Percentiles rank a stretch among this genome's conserved stretches.
These are phyloP conservation scores for Earliella scabrosa DNA, from an alignment of 1,284 basidiomycete genomes.

Conservation along the genomic window DNA sequence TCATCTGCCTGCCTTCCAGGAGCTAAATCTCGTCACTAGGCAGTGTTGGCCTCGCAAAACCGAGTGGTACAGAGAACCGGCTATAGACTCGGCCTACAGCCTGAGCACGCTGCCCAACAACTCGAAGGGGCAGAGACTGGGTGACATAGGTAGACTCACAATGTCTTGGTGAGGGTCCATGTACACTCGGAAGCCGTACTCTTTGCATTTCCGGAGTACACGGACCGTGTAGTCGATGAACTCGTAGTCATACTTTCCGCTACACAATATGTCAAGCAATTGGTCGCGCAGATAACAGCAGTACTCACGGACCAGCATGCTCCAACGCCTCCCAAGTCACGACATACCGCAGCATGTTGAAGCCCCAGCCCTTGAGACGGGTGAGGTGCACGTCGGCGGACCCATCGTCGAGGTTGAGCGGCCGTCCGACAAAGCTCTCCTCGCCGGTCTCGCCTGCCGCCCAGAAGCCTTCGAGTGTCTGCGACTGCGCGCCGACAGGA, in stretches of 20 bases:
- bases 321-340: constrained; percentile 96
- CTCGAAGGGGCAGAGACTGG: background rate
- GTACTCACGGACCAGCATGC: constrained; percentile 89
- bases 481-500: constrained; percentile 73
- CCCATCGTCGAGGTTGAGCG: constrained; percentile 84
- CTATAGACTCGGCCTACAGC: too few relatives aligned
- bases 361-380: constrained; percentile 90
- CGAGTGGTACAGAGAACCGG: too few relatives aligned
- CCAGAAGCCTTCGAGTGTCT: constrained; percentile 85
- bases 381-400: constrained; percentile 89
- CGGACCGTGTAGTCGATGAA: constrained; percentile 93
- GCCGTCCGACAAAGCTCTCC: constrained; percentile 75
- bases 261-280: constrained; percentile 36
- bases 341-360: constrained; percentile 91
- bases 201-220: constrained; percentile 89
- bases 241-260: constrained; percentile 88
- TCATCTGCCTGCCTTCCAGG: too few relatives aligned
- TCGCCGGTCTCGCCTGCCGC: constrained; percentile 79
- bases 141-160: constrained; percentile 54
- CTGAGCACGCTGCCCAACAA: background rate
- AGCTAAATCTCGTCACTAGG: too few relatives aligned
- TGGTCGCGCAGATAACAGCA: background rate
- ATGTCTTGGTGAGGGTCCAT: constrained; percentile 98
- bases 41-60: too few relatives aligned
- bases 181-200: constrained; percentile 93